These are phyloP conservation scores for Podila horticola DNA, from an alignment of 192 early-diverging fungal genomes.

Conservation along the genomic window DNA sequence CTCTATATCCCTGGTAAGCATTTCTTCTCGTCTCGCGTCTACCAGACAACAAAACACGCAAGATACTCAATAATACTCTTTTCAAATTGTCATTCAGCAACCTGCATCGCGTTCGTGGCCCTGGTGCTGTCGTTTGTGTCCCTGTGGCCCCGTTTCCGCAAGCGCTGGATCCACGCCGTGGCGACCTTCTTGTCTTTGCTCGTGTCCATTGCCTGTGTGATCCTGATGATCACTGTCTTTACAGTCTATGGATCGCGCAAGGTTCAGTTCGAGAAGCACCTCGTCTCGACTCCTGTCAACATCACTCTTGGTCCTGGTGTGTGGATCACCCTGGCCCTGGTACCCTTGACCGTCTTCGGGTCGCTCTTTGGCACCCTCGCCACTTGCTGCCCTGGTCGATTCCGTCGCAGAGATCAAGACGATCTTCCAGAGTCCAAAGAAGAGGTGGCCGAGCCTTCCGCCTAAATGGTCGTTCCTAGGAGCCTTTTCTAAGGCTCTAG, in stretches of 20 bases:
- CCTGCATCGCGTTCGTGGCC: constrained; percentile 29
- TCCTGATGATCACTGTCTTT: constrained; percentile 30
- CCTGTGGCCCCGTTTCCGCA: constrained; percentile 23
- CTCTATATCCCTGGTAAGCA: constrained; percentile 37
- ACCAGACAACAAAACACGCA: neutral
- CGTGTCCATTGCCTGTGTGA: constrained; percentile 24
- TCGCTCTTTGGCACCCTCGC: constrained; percentile 24
- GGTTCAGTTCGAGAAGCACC: constrained; percentile 28
- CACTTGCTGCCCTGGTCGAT: constrained; percentile 33
- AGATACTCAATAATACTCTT: neutral
- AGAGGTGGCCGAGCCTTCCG: constrained; percentile 12
- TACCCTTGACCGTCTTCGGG: constrained; percentile 32
- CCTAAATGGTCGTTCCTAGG: neutral
- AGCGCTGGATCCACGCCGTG: constrained; percentile 31
- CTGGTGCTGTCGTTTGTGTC: constrained; percentile 23
- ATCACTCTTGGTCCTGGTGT: constrained; percentile 27
- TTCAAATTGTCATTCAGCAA: constrained; percentile 6
- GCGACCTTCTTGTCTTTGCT: constrained; percentile 19
- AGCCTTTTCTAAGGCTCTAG: neutral
- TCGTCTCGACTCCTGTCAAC: neutral
- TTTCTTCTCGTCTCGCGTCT: too few species aligned
- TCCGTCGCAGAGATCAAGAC: neutral
- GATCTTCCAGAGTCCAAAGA: constrained; percentile 22
- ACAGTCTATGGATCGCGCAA: constrained; percentile 30
- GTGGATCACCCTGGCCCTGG: constrained; percentile 37